These are phyloP conservation scores for Heliocybe sulcata DNA, from an alignment of 1,284 basidiomycete species.

Conservation along the genomic window DNA sequence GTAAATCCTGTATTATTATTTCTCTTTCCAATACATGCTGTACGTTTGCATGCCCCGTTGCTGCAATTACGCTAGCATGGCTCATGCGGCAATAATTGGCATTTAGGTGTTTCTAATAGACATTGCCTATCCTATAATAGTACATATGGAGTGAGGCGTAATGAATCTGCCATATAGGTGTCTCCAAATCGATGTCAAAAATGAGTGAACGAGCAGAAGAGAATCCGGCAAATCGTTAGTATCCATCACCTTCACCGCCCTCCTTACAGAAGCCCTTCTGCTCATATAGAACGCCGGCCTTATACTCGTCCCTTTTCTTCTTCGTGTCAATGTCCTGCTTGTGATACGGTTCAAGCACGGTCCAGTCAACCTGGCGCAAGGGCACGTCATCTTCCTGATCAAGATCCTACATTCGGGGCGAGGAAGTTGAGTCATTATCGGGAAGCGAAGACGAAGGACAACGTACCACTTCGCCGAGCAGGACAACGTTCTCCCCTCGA, in stretches of 20 bases:
- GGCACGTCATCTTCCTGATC: constrained; percentile 89
- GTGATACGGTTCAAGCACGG: constrained; percentile 64
- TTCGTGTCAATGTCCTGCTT: constrained; percentile 63
- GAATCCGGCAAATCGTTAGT: constrained; percentile 50
- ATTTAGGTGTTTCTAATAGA: background rate
- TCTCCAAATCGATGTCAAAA: background rate
- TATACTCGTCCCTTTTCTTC: constrained; percentile 64
- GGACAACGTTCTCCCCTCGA: constrained; percentile 96
- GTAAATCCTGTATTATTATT: constrained; percentile 3
- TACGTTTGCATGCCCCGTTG: constrained; percentile 1
- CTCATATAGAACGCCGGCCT: constrained; percentile 71
- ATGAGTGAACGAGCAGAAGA: background rate
- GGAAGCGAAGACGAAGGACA: constrained; percentile 5
- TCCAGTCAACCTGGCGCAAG: constrained; percentile 68
- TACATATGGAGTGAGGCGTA: constrained; percentile 18
- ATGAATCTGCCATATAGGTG: constrained; percentile 30
- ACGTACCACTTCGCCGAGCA: constrained; percentile 94
- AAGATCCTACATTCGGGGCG: constrained; percentile 62
- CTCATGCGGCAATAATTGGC: background rate
- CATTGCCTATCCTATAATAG: constrained; percentile 6
- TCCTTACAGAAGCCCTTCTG: constrained; percentile 82
- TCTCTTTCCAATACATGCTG: background rate
- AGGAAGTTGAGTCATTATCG: constrained; percentile 4
- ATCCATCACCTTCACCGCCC: constrained; percentile 87
- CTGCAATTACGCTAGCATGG: background rate